A percentile compares a stretch with the other conserved stretches of the same genome.
Evolutionary conservation across 768 basidiomycete species (phyloP).

Genomic region (Hydnomerulius pinastri): DNA sequence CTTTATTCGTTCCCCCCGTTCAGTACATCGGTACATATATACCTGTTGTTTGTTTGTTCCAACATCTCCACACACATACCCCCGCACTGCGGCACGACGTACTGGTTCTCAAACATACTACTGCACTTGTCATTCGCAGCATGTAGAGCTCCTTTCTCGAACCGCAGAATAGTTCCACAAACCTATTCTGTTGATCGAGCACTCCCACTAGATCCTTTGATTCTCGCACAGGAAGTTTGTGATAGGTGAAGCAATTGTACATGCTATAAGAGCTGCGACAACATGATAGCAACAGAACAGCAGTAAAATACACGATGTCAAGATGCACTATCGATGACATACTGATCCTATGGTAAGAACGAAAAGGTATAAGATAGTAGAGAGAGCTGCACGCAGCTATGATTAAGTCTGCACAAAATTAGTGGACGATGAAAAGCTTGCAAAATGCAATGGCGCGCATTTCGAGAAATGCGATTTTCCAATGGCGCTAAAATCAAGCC

Average conservation of each 20-base stretch:
- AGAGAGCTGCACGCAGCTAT: neutral
- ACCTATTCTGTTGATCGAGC: too few relatives aligned
- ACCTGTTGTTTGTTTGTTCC: constrained; percentile 10
- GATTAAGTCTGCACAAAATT: neutral
- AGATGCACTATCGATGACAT: neutral
- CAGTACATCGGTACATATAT: constrained; percentile 1
- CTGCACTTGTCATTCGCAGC: neutral
- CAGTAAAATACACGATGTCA: constrained; percentile 3
- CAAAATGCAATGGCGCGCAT: neutral
- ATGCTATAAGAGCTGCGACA: too few relatives aligned
- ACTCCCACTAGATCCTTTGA: too few relatives aligned
- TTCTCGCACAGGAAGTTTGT: too few relatives aligned
- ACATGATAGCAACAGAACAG: neutral
- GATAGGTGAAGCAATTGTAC: too few relatives aligned
- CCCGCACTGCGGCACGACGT: neutral
- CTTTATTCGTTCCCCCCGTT: constrained; percentile 26
- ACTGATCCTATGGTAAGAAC: neutral
- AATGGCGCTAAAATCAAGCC: neutral
- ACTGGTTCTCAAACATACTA: neutral
- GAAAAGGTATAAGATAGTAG: neutral
- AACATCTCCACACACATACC: constrained; percentile 9
- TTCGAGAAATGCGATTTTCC: neutral
- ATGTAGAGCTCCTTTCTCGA: neutral
- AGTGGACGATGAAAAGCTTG: neutral
- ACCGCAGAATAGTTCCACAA: too few relatives aligned